phyloP scores from a whole-genome alignment of 768 basidiomycete species.

The Polyporus arcularius region DNA sequence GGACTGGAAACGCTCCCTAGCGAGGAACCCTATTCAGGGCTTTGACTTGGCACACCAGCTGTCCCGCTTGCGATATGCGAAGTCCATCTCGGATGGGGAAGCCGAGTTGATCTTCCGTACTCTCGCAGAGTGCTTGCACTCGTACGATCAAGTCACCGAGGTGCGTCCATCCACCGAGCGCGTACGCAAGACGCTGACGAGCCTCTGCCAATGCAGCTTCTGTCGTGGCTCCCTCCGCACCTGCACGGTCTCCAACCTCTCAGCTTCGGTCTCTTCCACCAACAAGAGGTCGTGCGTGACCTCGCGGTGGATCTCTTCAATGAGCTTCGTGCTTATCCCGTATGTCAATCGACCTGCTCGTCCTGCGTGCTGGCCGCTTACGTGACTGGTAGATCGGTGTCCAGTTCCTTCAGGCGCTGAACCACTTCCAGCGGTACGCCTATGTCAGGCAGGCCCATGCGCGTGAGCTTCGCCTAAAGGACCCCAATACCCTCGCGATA shows the following conservation, averaged over 20 bases:
- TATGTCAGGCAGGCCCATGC: constrained; percentile 82
- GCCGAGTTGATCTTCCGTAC: constrained; percentile 72
- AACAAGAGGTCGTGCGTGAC: constrained; percentile 72
- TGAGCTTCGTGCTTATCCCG: constrained; percentile 73
- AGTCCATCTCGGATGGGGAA: constrained; percentile 72
- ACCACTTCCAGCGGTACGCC: constrained; percentile 88
- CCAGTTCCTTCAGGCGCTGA: constrained; percentile 74
- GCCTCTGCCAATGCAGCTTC: constrained; percentile 53
- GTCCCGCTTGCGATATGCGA: constrained; percentile 73
- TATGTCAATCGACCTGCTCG: constrained; percentile 38
- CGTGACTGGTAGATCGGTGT: constrained; percentile 63
- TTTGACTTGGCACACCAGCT: constrained; percentile 90
- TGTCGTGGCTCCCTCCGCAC: constrained; percentile 74
- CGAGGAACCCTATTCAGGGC: constrained; percentile 64
- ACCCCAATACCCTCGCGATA: constrained; percentile 37
- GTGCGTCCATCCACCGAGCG: constrained; percentile 44
- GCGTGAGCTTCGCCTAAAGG: constrained; percentile 45
- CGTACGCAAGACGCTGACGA: not conserved
- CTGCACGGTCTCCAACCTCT: constrained; percentile 83
- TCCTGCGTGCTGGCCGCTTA: not conserved
- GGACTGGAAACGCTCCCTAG: constrained; percentile 65
- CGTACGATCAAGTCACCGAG: constrained; percentile 90
- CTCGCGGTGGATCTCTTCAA: constrained; percentile 84
- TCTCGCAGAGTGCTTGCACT: constrained; percentile 68
- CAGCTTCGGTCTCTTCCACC: constrained; percentile 91